Base-by-base conservation (phyloP, 768 basidiomycete species). In the Coprinopsis marcescibilis region DNA sequence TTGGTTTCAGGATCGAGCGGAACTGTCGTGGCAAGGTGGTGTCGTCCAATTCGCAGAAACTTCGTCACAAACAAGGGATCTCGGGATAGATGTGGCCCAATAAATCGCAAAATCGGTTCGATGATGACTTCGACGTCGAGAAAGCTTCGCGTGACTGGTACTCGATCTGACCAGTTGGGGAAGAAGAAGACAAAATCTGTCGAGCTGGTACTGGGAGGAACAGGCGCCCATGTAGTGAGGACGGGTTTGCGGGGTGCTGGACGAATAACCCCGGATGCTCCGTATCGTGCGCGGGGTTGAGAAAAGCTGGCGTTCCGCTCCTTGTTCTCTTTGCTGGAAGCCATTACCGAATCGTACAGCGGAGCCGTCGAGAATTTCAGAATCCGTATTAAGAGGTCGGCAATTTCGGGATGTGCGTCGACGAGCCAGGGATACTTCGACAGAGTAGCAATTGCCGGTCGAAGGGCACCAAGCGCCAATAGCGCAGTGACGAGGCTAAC, bases 161-260 rank as follows among this genome's bases (percentile, higher is more conserved):
- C 68, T 40, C 75, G 73, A 36, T 84, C 77, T 12, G 66, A 62
- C 93, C 93, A 97, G 46, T 81, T 72, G 11, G 90, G 86, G 62
- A 84, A 95, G 74, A 96, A 97, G 72, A 89, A 96, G 4, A 89
- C 77, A 56, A 90, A 95, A 42, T 85, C 80, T n/a, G 74, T 75
- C 2, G 71, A 74, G 45, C 69, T 76, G 17, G 90, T 93, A 55
- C 79, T 76, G 0, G 89, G 85, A 20, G 94, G 93, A 11, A 78
- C 77, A 2, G 94, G 94, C 1, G 87, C 85, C 63, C 77, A 77
- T 3, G 86, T 65, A 0, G 89, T 89, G n/a, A 92, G 70, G 3
- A 77, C 60, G 0, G 79, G 69, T 56, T 85, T 89, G 20, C 80
- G 78, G 17, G 74, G 62, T 10, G 76, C 71, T 4, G 78, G 68